A percentile compares a stretch with the other conserved stretches of the same genome.
Conservation (phyloP, 345 rosid genomes). For the Eutrema yunnanense region DNA sequence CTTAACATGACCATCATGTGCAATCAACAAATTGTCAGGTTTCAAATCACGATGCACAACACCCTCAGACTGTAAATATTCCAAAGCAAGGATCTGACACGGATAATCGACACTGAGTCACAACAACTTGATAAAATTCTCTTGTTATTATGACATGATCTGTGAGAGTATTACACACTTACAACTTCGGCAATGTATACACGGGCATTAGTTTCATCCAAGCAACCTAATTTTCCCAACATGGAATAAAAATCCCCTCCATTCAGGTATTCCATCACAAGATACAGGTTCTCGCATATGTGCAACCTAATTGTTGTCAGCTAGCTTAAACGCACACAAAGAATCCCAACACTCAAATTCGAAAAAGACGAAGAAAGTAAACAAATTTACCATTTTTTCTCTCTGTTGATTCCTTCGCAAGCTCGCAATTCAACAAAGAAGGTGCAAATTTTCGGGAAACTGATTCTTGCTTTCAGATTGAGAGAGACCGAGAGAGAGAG, state of each 20-base stretch:
- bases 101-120: background rate
- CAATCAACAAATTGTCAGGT: conserved; percentile 95
- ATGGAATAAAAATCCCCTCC: conserved; percentile 94
- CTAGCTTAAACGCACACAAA: too few relatives aligned
- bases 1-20: conserved; percentile 98
- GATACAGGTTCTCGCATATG: conserved; percentile 91
- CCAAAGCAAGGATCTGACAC: conserved; percentile 80
- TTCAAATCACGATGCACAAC: conserved; percentile 98
- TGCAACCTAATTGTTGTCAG: too few relatives aligned
- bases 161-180: conserved; percentile 35
- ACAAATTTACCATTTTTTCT: too few relatives aligned
- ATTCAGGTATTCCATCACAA: conserved; percentile 97
- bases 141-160: background rate
- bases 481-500: too few relatives aligned
- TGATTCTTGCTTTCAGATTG: too few relatives aligned
- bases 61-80: conserved; percentile 76
- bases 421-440: too few relatives aligned
- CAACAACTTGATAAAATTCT: conserved; percentile 13
- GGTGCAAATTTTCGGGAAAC: too few relatives aligned
- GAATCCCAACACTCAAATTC: too few relatives aligned
- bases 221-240: conserved; percentile 73
- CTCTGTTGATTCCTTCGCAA: too few relatives aligned
- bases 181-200: conserved; percentile 97
- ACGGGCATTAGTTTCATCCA: conserved; percentile 83
- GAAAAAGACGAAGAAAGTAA: too few relatives aligned